Evolutionary conservation across 176 grass and related monocot genomes (phyloP), one percentile per base, ranked within the genome.

Genomic region (Eragrostis nindensis): DNA sequence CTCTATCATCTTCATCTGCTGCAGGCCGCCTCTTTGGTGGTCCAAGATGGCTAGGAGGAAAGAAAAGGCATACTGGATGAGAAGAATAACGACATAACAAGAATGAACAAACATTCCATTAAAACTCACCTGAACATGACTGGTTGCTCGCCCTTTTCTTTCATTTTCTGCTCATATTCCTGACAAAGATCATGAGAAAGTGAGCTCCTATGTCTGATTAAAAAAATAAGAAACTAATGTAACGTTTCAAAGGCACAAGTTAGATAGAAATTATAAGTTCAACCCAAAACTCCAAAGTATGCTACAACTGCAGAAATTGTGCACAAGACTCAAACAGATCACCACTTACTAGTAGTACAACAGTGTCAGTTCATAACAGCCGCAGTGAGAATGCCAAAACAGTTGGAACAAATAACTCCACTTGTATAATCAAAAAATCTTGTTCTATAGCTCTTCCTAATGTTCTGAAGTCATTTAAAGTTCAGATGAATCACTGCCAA

Each of bases 101-200:
- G 8, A 93, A 93, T 15, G 66, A 60, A 60, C 48, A 72, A 30
- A 68, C 30, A 71, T 52, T 66, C 27, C 38, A 70, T 69, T 62
- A 90, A 69, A 78, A 40, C 78, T 83, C 44, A 99, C 96, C 96
- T 86, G 80, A 99, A 99, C 96, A 99, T 99, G 77, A 99, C 83
- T 29, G 96, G 96, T 54, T 87, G 84, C 62, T 99, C 96, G 52
- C 96, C 96, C 85, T 99, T 99, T 66, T 95, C 96, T 74, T 86
- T 94, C 93, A 95, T 86, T 89, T 99, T 99, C 1, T 95, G 85
- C 88, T 93, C 96, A 78, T 99, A 99, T 86, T 99, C 96, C 96
- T 99, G 75, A 53, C 25, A 80, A 54, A 87, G 24, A 79, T 63
- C 53, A 79, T 38, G 41, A 85, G 8, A 79, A 52, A 77, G 76